Conservation (phyloP, 2,329 filamentous ascomycete species). For the Remersonia thermophila region DNA sequence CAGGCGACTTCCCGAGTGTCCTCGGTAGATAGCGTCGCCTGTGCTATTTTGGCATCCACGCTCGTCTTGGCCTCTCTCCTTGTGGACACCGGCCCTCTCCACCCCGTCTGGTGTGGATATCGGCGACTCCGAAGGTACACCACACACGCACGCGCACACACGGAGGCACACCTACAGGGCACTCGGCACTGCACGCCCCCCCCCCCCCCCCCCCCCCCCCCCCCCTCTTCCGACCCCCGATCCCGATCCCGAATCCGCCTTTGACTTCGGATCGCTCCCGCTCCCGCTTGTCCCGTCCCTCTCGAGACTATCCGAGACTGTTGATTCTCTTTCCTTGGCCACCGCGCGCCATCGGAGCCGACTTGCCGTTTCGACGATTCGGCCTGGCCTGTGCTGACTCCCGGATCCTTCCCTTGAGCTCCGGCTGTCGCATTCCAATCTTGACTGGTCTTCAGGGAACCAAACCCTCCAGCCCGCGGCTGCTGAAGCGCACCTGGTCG, state of each 20-base stretch:
- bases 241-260: neutral
- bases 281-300: neutral
- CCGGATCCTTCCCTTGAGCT: constrained; percentile 6
- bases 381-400: constrained; percentile 8
- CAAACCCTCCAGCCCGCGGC: constrained; percentile 3
- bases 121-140: too few species aligned
- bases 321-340: neutral
- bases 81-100: too few species aligned
- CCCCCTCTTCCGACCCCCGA: neutral
- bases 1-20: too few species aligned
- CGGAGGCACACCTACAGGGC: too few species aligned
- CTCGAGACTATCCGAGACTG: too few species aligned
- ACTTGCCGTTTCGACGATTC: constrained; percentile 5
- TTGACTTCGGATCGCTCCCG: constrained; percentile 1
- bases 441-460: constrained; percentile 5
- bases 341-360: constrained; percentile 7
- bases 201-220: too few species aligned
- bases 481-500: constrained; percentile 42
- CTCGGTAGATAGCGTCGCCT: too few species aligned
- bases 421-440: constrained; percentile 5
- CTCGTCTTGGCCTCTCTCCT: too few species aligned
- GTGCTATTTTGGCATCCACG: too few species aligned
- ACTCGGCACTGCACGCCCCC: too few species aligned
- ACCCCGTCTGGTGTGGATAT: too few species aligned
- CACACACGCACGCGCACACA: too few species aligned